These are phyloP conservation scores for Brassica juncea DNA, from an alignment of 345 rosid species.

Conservation along the genomic window DNA sequence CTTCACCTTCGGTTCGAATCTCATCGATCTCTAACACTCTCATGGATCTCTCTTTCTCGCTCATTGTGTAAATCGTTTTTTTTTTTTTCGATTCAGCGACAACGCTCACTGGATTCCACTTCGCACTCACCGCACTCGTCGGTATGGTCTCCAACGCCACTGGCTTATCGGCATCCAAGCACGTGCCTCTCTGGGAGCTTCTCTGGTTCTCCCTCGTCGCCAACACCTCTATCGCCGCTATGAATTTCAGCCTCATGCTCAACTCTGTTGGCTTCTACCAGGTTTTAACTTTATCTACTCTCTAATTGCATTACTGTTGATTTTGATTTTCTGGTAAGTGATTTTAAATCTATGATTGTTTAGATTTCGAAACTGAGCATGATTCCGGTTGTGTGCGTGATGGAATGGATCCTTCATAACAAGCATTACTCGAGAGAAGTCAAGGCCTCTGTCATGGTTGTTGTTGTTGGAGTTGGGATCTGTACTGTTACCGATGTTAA, in stretches of 20 bases:
- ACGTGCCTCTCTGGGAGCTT: slow-evolving; percentile 95
- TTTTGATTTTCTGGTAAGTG: neutral
- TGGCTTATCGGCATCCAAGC: slow-evolving; percentile 72
- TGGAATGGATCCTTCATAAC: slow-evolving; percentile 93
- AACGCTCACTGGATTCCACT: slow-evolving; percentile 92
- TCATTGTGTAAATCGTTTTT: neutral
- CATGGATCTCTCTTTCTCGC: neutral
- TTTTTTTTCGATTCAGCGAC: slow-evolving; percentile 46
- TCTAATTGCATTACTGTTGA: neutral
- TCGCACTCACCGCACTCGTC: slow-evolving; percentile 78
- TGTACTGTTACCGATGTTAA: slow-evolving; percentile 97
- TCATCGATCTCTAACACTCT: neutral
- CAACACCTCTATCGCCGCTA: slow-evolving; percentile 77
- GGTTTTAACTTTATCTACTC: slow-evolving; percentile 28
- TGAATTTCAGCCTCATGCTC: slow-evolving; percentile 97
- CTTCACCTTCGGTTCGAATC: slow-evolving; percentile 70
- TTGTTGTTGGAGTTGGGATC: slow-evolving; percentile 88
- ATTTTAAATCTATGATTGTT: neutral
- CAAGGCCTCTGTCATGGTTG: slow-evolving; percentile 77
- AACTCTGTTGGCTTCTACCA: slow-evolving; percentile 97
- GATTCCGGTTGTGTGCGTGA: slow-evolving; percentile 95
- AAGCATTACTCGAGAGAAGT: slow-evolving; percentile 85
- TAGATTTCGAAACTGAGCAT: slow-evolving; percentile 93
- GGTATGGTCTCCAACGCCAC: slow-evolving; percentile 89
- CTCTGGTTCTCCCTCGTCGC: slow-evolving; percentile 93